These are phyloP conservation scores for Picea glauca DNA, from an alignment of 75 land plant genomes.

Conservation along the genomic window DNA sequence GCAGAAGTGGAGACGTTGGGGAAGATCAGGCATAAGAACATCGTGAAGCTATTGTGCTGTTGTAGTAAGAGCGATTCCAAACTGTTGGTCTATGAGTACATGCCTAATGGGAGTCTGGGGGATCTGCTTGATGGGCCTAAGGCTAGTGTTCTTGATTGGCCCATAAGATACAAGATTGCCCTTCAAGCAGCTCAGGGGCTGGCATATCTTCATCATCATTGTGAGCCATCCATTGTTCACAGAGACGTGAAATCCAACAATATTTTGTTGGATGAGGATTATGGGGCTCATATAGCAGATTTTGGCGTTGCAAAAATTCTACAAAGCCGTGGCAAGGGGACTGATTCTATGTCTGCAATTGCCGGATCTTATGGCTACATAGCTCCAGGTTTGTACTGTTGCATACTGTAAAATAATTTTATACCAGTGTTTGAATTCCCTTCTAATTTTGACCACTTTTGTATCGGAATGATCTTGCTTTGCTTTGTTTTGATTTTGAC, in stretches of 20 bases:
- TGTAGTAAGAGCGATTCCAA: slow-evolving; percentile 54
- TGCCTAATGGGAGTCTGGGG: slow-evolving; percentile 90
- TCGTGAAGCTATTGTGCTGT: slow-evolving; percentile 85
- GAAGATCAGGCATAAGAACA: slow-evolving; percentile 81
- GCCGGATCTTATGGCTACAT: slow-evolving; percentile 92
- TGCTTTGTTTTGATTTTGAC: no score
- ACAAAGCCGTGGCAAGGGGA: slow-evolving; percentile 23
- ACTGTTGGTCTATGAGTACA: slow-evolving; percentile 81
- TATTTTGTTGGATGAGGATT: slow-evolving; percentile 63
- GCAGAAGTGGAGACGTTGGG: slow-evolving; percentile 12
- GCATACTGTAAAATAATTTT: background rate
- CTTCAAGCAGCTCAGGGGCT: slow-evolving; percentile 79
- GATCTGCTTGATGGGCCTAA: slow-evolving; percentile 66
- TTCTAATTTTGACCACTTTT: no score
- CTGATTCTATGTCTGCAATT: slow-evolving; percentile 64
- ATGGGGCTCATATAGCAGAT: slow-evolving; percentile 67
- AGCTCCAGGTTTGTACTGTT: slow-evolving; percentile 59
- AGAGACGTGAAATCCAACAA: slow-evolving; percentile 85
- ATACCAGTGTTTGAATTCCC: no score
- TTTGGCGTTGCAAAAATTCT: slow-evolving; percentile 73
- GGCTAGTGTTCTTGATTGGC: slow-evolving; percentile 60
- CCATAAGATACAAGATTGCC: slow-evolving; percentile 61
- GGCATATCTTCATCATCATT: slow-evolving; percentile 81
- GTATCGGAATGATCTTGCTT: no score
- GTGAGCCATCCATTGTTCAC: slow-evolving; percentile 73